Evolutionary conservation across 805 yeast genomes (phyloP), one percentile per base, ranked within the genome.

Genomic region (Lachancea sp.): DNA sequence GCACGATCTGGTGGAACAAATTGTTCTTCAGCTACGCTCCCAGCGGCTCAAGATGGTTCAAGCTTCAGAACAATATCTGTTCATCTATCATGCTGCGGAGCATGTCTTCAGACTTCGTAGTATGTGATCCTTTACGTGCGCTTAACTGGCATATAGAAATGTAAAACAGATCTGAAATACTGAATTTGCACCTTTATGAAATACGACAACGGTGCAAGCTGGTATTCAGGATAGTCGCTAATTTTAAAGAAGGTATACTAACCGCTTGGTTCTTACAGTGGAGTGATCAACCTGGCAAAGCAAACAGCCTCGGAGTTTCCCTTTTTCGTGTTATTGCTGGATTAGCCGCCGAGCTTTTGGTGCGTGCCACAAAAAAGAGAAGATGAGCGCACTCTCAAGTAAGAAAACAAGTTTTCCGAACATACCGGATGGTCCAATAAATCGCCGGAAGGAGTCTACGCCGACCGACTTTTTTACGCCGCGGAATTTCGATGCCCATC

Each of bases 31-130:
- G 36, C 44, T 62, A 30, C 49, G 67, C 17, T 40, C 56, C 1
- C 65, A 61, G 37, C 45, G 67, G 40, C 49, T 62, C 50, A 60
- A 59, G 38, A 62, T 60, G 64, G 67, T 62, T 7, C 65, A 62
- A 30, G 52, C 52, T 44, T 45, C 49, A 18, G 65, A 61, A 13
- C 67, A 62, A 38, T 62, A 46, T 40, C 41, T 41, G 15, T 62
- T 61, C 41, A 52, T 62, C 16, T 62, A 62, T 40, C 59, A 58
- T 32, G 64, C 64, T 3, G 62, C 64, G 5, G 46, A 45, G 16
- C 47, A 50, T 16, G 39, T 39, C 15, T n/a, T n/a, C n/a, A n/a
- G n/a, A n/a, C n/a, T n/a, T n/a, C n/a, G n/a, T n/a, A n/a, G n/a
- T n/a, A n/a, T n/a, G n/a, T n/a, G n/a, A n/a, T n/a, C n/a, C n/a